Evolutionary conservation across 2,329 filamentous ascomycete genomes (phyloP), one percentile per base, ranked within the genome.

Genomic region (Ploettnerulaceae sp.): DNA sequence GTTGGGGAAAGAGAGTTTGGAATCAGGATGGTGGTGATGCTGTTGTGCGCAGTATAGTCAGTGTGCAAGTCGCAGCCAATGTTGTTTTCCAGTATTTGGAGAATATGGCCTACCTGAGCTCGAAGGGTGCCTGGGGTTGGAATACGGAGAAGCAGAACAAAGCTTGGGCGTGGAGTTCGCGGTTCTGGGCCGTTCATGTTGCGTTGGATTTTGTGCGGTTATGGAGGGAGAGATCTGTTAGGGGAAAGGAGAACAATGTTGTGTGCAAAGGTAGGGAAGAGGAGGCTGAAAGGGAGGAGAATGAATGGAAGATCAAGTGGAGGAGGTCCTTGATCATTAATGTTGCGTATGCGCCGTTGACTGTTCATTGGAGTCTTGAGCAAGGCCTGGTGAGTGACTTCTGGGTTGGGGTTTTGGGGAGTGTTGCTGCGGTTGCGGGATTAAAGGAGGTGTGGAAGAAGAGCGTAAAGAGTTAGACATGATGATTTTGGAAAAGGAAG

Each of bases 131-230:
- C 3, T 63, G 95, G 40, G 72, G 68, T 12, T 74, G 78, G 68
- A 66, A 67, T 5, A 71, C 74, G 11, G 72, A 75, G 37, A 75
- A 75, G 37, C 76, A 86, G 63, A 74, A 65, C 21, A 72, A 69
- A 55, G 81, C 83, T 62, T 83, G 77, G 67, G 64, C 81, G 14
- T 86, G 84, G 81, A 89, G 86, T 66, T 81, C 79, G 47, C 75
- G 89, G 34, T 86, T 85, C 53, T 97, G 91, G 89, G 79, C 82
- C 45, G 74, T 76, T 18, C 89, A 89, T 69, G 81, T 95, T 5
- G 77, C 77, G 15, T 70, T 90, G 50, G 89, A 96, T 70, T 75
- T 93, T 51, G 72, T 81, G 39, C 73, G 84, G 52, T 69, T 95
- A 51, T 39, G 52, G 14, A 49, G 57, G 44, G 56, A 70, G 57